Base-by-base conservation (phyloP, 345 rosid species). In the Dovyalis caffra region DNA sequence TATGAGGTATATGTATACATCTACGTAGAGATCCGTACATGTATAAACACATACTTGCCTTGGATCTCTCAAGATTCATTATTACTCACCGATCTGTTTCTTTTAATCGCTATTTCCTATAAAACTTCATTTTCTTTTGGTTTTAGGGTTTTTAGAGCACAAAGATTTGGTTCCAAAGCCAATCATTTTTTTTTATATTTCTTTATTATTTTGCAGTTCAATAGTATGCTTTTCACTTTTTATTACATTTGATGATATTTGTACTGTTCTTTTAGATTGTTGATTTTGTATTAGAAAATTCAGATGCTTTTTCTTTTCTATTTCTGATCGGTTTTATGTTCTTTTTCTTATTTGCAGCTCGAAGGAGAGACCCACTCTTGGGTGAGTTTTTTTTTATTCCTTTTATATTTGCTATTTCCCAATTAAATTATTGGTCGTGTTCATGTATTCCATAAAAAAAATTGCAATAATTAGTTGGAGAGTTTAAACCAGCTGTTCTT, bases 291-390 rank as follows among this genome's bases (percentile, higher is more conserved):
- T 0, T n/a, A 56, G 10, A 58, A 29, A 67, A 34, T 57, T 56
- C 9, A 28, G 25, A 20, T 38, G 12, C 31, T 34, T 33, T n/a
- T 35, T 70, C 1, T 15, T 14, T 74, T 32, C 15, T 18, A 4
- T 8, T 32, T 21, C 68, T 65, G 20, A 32, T 65, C 1, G 32
- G 18, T 26, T 60, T 18, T 18, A 32, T 33, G n/a, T 23, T 29
- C 28, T 45, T 25, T 21, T 37, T 1, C 15, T 60, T 45, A 47
- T 29, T 66, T 45, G 69, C 78, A 79, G 82, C 82, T 79, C 82
- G 67, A 79, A 75, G 82, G 82, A 79, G 82, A 79, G 78, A 79
- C 82, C 82, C 82, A 70, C 82, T 79, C 82, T 79, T 57, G 82
- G 82, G 82, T 79, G 65, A 70, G 78, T 33, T 8, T 32, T 58